These are phyloP conservation scores for Leptographium lundbergii DNA, from an alignment of 2,329 filamentous ascomycete genomes.

Conservation along the genomic window DNA sequence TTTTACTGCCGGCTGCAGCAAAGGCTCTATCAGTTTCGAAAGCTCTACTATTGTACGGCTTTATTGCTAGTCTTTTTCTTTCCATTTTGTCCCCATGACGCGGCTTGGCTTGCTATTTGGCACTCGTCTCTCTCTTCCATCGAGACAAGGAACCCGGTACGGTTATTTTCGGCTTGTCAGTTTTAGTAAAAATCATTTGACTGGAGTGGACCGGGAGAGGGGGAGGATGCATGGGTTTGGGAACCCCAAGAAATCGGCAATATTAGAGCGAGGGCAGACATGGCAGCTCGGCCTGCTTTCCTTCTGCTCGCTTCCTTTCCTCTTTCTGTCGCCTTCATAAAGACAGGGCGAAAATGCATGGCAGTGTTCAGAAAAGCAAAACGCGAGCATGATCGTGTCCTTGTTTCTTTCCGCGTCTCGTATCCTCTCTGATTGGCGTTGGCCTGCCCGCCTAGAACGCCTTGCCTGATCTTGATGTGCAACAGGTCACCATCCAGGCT, in stretches of 20 bases:
- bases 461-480: neutral
- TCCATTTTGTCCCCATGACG: neutral
- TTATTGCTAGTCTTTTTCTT: neutral
- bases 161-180: neutral
- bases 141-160: neutral
- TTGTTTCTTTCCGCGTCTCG: too few species aligned
- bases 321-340: neutral
- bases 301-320: neutral
- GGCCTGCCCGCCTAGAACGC: neutral
- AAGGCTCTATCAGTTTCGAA: neutral
- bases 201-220: neutral
- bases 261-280: neutral
- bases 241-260: neutral
- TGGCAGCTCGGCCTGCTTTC: neutral
- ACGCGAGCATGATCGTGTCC: neutral
- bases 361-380: neutral
- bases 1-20: neutral
- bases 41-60: neutral
- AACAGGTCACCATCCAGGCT: neutral
- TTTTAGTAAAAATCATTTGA: neutral
- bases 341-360: neutral
- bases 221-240: neutral
- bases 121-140: neutral
- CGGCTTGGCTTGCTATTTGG: neutral
- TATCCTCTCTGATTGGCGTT: neutral